Base-by-base conservation (phyloP, 495 filamentous ascomycete genomes). In the Podospora pseudocomata region DNA sequence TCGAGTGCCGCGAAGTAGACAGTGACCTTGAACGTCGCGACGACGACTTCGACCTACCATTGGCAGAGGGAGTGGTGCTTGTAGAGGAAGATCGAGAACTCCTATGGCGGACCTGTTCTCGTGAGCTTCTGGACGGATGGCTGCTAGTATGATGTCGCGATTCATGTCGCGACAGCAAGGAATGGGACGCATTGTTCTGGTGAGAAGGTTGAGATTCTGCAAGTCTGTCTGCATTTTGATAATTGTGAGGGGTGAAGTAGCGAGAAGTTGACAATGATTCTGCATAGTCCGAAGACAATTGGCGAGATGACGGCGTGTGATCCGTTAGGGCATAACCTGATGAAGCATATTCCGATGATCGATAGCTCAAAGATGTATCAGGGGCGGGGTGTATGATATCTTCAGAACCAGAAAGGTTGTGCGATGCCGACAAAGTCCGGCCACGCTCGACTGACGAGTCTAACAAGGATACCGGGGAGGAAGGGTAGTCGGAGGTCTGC, bases 281-380 rank as follows among this genome's bases (percentile, higher is more conserved):
- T 19, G n/a, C 23, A 26, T 19, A 58, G 23, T 4, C 55, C 55
- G 55, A 58, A 58, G 55, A 58, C n/a, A 64, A 70, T 19, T 66
- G 65, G 11, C 69, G 74, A 1, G 74, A 76, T 4, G 68, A 58
- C 13, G 74, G 56, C 64, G 69, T 69, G 3, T 70, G 74, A 0
- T 30, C 54, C 5, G 64, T 70, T 19, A 72, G 74, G 59, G 39
- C 39, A 49, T 13, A 49, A 16, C 9, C 39, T 11, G 39, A 49
- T 11, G 13, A 49, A 13, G 39, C 39, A 49, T 49, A 13, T 11
- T 49, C 39, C 13, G 39, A 49, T 11, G 39, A 49, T 49, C 9
- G 15, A 49, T 49, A 13, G 39, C 9, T 49, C 39, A 49, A 49
- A 11, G 5, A 49, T 49, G 39, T 49, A 11, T 11, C 39, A 49